Conservation (phyloP, 2,329 filamentous ascomycete genomes). For the Beauveria pseudobassiana region DNA sequence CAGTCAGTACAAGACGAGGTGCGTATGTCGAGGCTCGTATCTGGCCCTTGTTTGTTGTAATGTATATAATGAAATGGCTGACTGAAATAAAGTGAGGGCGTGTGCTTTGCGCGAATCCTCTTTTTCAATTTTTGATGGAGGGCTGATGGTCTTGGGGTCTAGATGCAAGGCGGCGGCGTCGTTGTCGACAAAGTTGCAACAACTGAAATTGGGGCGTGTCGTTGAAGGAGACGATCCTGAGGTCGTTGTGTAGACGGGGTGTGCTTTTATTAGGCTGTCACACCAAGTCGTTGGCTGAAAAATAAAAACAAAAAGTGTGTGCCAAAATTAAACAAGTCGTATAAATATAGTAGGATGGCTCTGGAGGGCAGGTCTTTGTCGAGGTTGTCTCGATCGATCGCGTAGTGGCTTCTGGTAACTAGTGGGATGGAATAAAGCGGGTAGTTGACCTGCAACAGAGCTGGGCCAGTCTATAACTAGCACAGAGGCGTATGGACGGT, state of each 20-base stretch:
- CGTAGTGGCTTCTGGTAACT: not conserved
- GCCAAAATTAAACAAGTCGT: not conserved
- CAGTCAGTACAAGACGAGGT: not conserved
- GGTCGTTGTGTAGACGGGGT: not conserved
- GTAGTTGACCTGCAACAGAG: not conserved
- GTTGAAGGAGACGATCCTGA: not conserved
- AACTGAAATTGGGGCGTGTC: not conserved
- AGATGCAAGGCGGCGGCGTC: not conserved
- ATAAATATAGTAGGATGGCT: not conserved
- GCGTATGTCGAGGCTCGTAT: not conserved
- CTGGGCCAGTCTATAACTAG: not conserved
- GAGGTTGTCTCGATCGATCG: constrained; percentile 8
- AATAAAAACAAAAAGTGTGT: not conserved
- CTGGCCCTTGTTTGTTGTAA: not conserved
- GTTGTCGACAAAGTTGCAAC: not conserved
- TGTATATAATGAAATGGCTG: not conserved
- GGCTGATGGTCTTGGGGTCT: not conserved
- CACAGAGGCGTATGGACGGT: not conserved
- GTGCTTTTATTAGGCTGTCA: not conserved
- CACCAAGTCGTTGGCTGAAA: not conserved
- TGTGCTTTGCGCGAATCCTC: not conserved
- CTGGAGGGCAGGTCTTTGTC: not conserved
- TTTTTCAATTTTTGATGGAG: too few species aligned
- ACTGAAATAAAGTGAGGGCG: not conserved
- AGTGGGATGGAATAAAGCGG: constrained; percentile 5